Base-by-base conservation (phyloP, 257 asterid species). In the Cinchona pubescens region DNA sequence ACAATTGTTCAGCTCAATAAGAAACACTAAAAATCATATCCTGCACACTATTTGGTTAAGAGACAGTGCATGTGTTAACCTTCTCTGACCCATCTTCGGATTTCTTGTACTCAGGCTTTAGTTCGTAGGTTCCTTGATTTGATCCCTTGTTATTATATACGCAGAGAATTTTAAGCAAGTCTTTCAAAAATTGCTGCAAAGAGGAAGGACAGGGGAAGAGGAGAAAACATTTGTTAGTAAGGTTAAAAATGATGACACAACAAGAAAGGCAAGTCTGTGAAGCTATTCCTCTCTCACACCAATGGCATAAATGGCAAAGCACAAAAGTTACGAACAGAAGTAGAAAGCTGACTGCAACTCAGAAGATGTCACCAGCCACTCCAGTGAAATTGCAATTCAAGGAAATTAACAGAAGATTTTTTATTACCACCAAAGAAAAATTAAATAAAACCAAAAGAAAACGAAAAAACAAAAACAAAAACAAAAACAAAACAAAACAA, bases 81-180 rank as follows among this genome's bases (percentile, higher is more conserved):
- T n/a, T 56, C 65, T 80, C 83, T 42, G 88, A 64, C 35, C 70
- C 79, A 69, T 84, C 88, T 68, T 85, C 90, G 66, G 92, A 75
- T 84, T 83, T 90, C 78, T 87, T 87, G 81, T 93, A 93, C 82
- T 91, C 98, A 2, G 94, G 92, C 86, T 93, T 93, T 74, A 93
- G 91, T 85, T 93, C 96, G 34, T 93, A 93, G 0, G 96, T 82
- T 76, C 98, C 98, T 82, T 93, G 98, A 82, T 90, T 92, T 58
- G 90, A 85, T 74, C 98, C 98, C 83, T 91, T 91, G 87, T 91
- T 88, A 75, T 91, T 93, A 87, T 91, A 93, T 66, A 87, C 83
- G 23, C 96, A 93, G 16, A 93, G 91, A 42, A 86, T 82, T 87
- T 91, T 91, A 43, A 93, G 97, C 96, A 93, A 87, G 70, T 90